A percentile compares a stretch with the other conserved stretches of the same genome.
Evolutionary conservation across 768 basidiomycete genomes (phyloP).

Genomic region (Arthromyces matolae): DNA sequence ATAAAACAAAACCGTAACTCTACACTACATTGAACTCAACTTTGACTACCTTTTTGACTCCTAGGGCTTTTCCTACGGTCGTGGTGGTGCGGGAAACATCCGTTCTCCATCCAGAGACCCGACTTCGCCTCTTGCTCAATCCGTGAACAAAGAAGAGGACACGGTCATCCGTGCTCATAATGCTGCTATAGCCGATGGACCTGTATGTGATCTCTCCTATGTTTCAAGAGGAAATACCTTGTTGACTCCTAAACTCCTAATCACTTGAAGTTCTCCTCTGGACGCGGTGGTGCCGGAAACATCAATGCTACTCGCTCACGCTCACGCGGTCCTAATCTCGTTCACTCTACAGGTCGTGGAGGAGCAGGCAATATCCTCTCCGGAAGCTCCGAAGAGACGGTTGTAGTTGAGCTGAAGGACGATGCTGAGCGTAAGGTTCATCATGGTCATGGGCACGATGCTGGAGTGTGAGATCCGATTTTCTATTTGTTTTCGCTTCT

Average conservation of each 20-base stretch:
- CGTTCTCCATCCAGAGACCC: conserved; percentile 68
- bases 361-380: conserved; percentile 55
- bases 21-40: no score
- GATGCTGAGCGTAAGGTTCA: conserved; percentile 1
- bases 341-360: conserved; percentile 58
- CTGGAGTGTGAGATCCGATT: background rate
- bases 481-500: background rate
- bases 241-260: background rate
- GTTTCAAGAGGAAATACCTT: background rate
- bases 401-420: background rate
- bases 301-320: conserved; percentile 44
- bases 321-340: conserved; percentile 37
- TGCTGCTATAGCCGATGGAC: conserved; percentile 24
- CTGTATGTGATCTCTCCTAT: conserved; percentile 28
- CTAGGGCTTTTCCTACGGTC: conserved; percentile 56
- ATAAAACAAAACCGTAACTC: background rate
- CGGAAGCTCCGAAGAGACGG: background rate
- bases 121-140: conserved; percentile 20
- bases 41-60: no score
- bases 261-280: conserved; percentile 59
- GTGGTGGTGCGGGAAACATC: conserved; percentile 85
- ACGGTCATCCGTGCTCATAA: conserved; percentile 33
- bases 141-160: conserved; percentile 34
- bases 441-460: background rate
- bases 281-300: conserved; percentile 66